Conservation (phyloP, 495 filamentous ascomycete genomes). For the Penicillium diatomitis region DNA sequence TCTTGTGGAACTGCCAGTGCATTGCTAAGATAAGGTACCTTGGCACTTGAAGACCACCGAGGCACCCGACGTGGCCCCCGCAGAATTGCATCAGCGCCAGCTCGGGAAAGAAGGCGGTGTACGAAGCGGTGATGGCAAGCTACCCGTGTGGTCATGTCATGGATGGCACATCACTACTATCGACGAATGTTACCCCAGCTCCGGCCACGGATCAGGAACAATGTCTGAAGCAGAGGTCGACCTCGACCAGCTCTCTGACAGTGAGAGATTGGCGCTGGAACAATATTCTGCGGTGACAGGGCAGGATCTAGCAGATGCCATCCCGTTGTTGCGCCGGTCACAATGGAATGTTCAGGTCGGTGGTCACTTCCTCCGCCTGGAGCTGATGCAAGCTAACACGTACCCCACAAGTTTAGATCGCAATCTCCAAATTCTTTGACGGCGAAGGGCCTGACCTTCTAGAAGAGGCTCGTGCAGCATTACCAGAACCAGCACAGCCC, state of each 20-base stretch:
- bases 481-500: constrained; percentile 39
- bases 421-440: constrained; percentile 94
- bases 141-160: constrained; percentile 2
- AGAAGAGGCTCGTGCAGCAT: constrained; percentile 61
- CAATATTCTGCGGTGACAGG: constrained; percentile 85
- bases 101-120: background rate
- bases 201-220: constrained; percentile 7
- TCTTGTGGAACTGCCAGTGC: no score
- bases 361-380: constrained; percentile 1
- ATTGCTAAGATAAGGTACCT: no score
- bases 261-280: constrained; percentile 71
- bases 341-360: constrained; percentile 93
- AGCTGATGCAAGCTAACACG: constrained; percentile 5
- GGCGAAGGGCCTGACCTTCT: constrained; percentile 79
- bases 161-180: constrained; percentile 2
- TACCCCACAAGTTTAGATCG: constrained; percentile 52
- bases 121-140: constrained; percentile 7
- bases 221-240: constrained; percentile 46
- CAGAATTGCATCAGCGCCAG: background rate
- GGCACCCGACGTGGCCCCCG: background rate
- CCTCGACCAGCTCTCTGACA: constrained; percentile 57
- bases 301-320: constrained; percentile 66
- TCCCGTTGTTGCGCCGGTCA: constrained; percentile 71
- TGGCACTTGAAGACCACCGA: background rate
- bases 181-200: constrained; percentile 6